A percentile compares a stretch with the other conserved stretches of the same genome.
phyloP scores from a whole-genome alignment of 2,329 filamentous ascomycete species.

The Daldinia sp. region DNA sequence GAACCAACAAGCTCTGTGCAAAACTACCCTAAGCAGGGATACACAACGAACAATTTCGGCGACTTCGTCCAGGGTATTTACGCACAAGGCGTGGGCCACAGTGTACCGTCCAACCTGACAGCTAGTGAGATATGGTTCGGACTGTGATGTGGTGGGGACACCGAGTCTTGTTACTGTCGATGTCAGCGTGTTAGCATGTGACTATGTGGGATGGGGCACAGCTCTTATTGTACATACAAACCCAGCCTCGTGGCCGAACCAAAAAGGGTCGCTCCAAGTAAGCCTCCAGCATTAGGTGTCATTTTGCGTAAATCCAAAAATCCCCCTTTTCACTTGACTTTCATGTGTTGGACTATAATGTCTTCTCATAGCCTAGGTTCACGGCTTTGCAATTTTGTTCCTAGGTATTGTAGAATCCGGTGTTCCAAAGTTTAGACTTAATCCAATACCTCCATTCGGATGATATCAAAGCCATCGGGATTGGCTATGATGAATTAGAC shows the following conservation, averaged over 20 bases:
- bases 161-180: constrained; percentile 2
- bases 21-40: constrained; percentile 55
- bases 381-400: not conserved
- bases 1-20: constrained; percentile 48
- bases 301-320: not conserved
- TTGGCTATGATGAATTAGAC: constrained; percentile 13
- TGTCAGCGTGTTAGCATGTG: constrained; percentile 29
- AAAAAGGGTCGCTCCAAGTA: constrained; percentile 2
- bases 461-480: not conserved
- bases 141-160: constrained; percentile 34
- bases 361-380: not conserved
- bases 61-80: constrained; percentile 54
- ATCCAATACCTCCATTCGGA: not conserved
- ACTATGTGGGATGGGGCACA: constrained; percentile 2
- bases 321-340: not conserved
- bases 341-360: not conserved
- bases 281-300: not conserved
- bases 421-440: not conserved
- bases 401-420: not conserved
- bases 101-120: constrained; percentile 51
- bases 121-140: constrained; percentile 53
- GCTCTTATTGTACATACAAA: constrained; percentile 21
- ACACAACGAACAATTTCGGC: constrained; percentile 57
- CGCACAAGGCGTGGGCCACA: constrained; percentile 51
- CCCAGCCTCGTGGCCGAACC: not conserved